Percentiles rank a stretch among this genome's conserved stretches.
phyloP scores from a whole-genome alignment of 208 protist species.

The Leishmania mexicana region DNA sequence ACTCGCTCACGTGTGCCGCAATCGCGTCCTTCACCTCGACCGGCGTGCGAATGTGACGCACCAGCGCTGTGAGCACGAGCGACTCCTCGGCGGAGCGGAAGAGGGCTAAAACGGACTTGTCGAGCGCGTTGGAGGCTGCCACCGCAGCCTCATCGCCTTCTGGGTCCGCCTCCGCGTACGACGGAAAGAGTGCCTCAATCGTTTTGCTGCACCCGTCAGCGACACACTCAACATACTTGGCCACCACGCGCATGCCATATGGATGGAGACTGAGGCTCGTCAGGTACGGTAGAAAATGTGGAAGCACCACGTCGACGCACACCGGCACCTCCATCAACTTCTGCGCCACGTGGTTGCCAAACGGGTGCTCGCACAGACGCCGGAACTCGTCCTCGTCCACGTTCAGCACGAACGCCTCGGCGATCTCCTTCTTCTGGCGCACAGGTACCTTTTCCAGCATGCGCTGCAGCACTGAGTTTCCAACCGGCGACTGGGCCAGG shows the following conservation, averaged over 20 bases:
- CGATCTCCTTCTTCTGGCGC: constrained; percentile 82
- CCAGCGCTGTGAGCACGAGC: constrained; percentile 67
- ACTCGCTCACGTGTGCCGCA: constrained; percentile 71
- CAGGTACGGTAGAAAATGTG: constrained; percentile 49
- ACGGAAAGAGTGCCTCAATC: constrained; percentile 42
- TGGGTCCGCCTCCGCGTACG: constrained; percentile 22
- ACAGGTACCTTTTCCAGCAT: constrained; percentile 77
- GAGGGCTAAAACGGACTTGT: constrained; percentile 40
- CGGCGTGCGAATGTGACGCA: constrained; percentile 64
- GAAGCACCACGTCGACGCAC: constrained; percentile 66
- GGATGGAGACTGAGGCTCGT: constrained; percentile 44
- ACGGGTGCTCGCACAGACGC: constrained; percentile 75
- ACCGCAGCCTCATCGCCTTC: constrained; percentile 27
- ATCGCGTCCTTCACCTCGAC: constrained; percentile 75
- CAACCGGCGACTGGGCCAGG: constrained; percentile 66
- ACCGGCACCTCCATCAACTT: constrained; percentile 77
- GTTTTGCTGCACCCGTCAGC: constrained; percentile 44
- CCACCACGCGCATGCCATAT: constrained; percentile 82
- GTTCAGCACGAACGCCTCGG: constrained; percentile 84
- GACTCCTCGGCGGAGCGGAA: constrained; percentile 58
- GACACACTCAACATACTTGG: constrained; percentile 60
- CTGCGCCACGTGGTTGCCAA: constrained; percentile 89
- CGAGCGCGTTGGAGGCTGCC: constrained; percentile 34
- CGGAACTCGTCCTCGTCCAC: constrained; percentile 76
- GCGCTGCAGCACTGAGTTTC: constrained; percentile 82